These are phyloP conservation scores for Myxozyma melibiosi DNA, from an alignment of 805 yeast species.

Conservation along the genomic window DNA sequence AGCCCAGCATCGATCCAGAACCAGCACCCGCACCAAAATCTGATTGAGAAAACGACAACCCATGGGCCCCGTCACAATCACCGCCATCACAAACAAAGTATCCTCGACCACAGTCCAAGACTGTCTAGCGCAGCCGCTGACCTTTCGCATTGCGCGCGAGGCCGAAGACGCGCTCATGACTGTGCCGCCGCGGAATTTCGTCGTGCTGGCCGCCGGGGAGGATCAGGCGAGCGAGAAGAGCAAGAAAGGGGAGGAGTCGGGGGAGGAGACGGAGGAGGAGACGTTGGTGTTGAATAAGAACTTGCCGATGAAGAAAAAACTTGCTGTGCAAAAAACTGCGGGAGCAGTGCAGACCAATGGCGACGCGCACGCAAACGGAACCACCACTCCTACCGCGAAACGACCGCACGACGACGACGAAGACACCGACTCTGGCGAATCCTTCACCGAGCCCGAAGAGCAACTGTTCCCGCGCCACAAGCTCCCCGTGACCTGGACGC, in stretches of 20 bases:
- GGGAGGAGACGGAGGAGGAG: slow-evolving; percentile 2
- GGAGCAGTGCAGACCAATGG: background rate
- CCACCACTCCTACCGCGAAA: background rate
- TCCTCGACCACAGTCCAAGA: slow-evolving; percentile 18
- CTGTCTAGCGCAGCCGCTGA: slow-evolving; percentile 25
- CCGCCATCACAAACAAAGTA: slow-evolving; percentile 24
- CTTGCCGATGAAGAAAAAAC: background rate
- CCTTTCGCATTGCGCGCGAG: slow-evolving; percentile 22
- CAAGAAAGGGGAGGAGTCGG: background rate
- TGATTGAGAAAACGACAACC: no score
- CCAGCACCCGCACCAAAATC: no score
- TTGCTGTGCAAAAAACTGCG: background rate
- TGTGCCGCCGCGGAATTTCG: slow-evolving; percentile 20
- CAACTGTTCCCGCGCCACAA: slow-evolving; percentile 17
- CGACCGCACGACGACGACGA: slow-evolving; percentile 3
- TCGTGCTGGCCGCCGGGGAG: slow-evolving; percentile 12
- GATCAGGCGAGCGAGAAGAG: slow-evolving; percentile 1
- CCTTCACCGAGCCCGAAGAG: slow-evolving; percentile 18
- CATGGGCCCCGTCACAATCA: slow-evolving; percentile 24
- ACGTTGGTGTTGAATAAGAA: background rate
- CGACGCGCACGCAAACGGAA: background rate
- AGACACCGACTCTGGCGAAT: slow-evolving; percentile 11
- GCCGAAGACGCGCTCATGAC: slow-evolving; percentile 23
- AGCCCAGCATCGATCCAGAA: no score
- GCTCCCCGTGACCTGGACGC: slow-evolving; percentile 23